Conservation (phyloP, 192 early-diverging fungal genomes). For the Podochytrium sp. region DNA sequence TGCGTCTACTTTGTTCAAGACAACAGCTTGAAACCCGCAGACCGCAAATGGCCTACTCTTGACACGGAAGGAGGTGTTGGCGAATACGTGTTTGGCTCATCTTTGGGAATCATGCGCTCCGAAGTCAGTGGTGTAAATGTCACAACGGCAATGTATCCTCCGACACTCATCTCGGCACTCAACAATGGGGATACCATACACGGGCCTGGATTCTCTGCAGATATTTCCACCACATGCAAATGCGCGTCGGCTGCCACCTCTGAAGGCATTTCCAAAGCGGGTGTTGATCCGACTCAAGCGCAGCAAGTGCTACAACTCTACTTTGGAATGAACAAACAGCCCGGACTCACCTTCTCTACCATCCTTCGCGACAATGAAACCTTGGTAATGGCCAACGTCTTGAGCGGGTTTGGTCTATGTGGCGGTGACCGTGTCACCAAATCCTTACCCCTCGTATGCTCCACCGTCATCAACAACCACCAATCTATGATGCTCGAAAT, state of each 20-base stretch:
- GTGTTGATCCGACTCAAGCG: conserved; percentile 3
- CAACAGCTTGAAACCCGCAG: not conserved
- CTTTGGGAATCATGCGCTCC: conserved; percentile 4
- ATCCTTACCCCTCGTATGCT: conserved; percentile 9
- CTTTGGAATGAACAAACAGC: not conserved
- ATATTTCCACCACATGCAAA: conserved; percentile 17
- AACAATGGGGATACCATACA: conserved; percentile 11
- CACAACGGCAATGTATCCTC: conserved; percentile 11
- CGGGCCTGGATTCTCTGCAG: conserved; percentile 2
- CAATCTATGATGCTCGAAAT: not conserved
- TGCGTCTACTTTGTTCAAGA: conserved; percentile 18
- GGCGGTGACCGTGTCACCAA: not conserved
- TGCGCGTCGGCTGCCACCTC: not conserved
- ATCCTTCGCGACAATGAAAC: not conserved
- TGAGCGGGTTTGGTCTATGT: conserved; percentile 4
- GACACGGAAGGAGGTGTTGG: conserved; percentile 13
- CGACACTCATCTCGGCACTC: not conserved
- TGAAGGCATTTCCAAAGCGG: not conserved
- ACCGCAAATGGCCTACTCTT: conserved; percentile 12
- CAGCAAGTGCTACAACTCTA: not conserved
- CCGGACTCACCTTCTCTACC: not conserved
- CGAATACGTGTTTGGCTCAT: conserved; percentile 1
- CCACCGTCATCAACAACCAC: conserved; percentile 22
- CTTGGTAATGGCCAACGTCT: not conserved
- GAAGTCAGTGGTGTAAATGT: not conserved